Evolutionary conservation across 495 filamentous ascomycete species (phyloP).

Genomic region (Friedmanniomyces simplex): DNA sequence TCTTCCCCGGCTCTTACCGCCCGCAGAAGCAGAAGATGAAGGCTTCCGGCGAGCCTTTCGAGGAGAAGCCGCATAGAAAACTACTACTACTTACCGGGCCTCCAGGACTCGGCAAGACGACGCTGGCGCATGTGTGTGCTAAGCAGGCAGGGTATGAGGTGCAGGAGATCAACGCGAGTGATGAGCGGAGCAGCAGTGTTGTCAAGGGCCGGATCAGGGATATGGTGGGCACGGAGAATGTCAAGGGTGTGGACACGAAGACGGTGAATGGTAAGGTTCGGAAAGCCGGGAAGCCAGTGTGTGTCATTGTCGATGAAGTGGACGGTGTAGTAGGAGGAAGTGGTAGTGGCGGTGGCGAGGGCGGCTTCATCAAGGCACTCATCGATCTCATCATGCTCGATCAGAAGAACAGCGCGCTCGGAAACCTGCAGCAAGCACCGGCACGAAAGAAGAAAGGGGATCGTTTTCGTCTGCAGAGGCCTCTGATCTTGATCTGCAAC

Average conservation of each 20-base stretch:
- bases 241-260: slow-evolving; percentile 65
- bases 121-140: slow-evolving; percentile 90
- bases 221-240: slow-evolving; percentile 81
- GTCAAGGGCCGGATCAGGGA: slow-evolving; percentile 84
- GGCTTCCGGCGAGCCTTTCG: slow-evolving; percentile 37
- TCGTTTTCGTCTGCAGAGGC: slow-evolving; percentile 72
- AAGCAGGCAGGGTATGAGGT: slow-evolving; percentile 92
- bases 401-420: slow-evolving; percentile 56
- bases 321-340: slow-evolving; percentile 81
- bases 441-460: slow-evolving; percentile 57
- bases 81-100: slow-evolving; percentile 83
- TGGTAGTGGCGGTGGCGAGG: slow-evolving; percentile 63
- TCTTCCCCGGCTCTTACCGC: slow-evolving; percentile 65
- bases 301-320: slow-evolving; percentile 91
- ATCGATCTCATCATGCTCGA: slow-evolving; percentile 79
- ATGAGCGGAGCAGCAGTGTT: slow-evolving; percentile 64
- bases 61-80: slow-evolving; percentile 67
- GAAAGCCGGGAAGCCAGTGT: slow-evolving; percentile 75
- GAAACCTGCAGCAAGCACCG: slow-evolving; percentile 27
- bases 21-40: slow-evolving; percentile 40
- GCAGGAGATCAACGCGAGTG: slow-evolving; percentile 78
- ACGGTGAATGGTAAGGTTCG: slow-evolving; percentile 52
- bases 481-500: slow-evolving; percentile 90
- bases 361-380: slow-evolving; percentile 89
- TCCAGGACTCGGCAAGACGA: slow-evolving; percentile 91